Conservation (phyloP, 2,329 filamentous ascomycete species). For the Beauveria australis region DNA sequence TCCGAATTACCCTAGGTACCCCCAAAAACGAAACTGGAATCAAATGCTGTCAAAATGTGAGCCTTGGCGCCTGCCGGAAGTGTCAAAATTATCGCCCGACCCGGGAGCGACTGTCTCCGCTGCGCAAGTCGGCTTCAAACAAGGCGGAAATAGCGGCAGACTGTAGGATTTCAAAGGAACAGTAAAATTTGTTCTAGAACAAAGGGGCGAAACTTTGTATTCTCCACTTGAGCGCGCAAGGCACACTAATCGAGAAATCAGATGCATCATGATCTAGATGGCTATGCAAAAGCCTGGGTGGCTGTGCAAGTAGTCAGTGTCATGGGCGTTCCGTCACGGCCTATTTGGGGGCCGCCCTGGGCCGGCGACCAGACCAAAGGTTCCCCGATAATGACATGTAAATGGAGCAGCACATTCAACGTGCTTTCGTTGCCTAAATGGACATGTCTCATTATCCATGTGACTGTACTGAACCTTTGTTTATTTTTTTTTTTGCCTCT, state of each 20-base stretch:
- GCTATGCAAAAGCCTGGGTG: no score
- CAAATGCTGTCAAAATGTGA: not conserved
- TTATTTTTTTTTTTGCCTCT: no score
- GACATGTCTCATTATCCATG: not conserved
- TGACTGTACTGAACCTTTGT: not conserved
- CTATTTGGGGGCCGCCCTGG: no score
- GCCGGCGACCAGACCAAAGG: no score
- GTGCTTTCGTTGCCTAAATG: not conserved
- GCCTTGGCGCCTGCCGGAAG: not conserved
- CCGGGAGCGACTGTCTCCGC: not conserved
- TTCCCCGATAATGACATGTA: not conserved
- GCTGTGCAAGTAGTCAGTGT: no score
- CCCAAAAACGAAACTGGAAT: not conserved
- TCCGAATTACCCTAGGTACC: not conserved
- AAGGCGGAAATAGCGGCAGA: conserved; percentile 1
- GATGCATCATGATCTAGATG: no score
- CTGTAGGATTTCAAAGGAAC: not conserved
- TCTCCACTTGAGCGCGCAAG: not conserved
- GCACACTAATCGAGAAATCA: not conserved
- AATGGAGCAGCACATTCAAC: not conserved
- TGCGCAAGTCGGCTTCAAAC: not conserved
- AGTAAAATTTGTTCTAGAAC: not conserved
- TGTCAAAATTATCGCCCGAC: not conserved
- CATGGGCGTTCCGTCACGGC: no score
- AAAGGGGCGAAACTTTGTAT: not conserved